A percentile compares a stretch with the other conserved stretches of the same genome.
Evolutionary conservation across 2,329 filamentous ascomycete genomes (phyloP).

Genomic region (Aspergillus phoenicis): DNA sequence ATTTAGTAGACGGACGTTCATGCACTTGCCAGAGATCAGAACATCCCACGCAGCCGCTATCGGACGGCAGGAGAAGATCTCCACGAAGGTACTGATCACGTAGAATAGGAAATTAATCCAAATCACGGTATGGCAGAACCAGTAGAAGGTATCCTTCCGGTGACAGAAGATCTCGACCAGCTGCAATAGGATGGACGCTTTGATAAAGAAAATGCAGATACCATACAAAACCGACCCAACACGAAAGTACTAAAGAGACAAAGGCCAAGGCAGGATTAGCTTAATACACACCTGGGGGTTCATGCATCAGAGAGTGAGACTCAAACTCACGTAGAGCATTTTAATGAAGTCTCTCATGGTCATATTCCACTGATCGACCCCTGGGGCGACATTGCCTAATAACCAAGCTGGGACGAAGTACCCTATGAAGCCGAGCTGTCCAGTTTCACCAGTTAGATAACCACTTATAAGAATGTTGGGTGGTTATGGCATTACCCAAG

Average conservation of each 20-base stretch:
- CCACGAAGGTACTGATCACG: background rate
- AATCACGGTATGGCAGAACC: background rate
- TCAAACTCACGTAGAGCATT: background rate
- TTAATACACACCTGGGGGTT: too few relatives aligned
- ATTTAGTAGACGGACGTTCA: background rate
- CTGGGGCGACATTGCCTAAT: background rate
- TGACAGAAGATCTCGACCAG: slow-evolving; percentile 1
- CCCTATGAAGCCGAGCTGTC: slow-evolving; percentile 7
- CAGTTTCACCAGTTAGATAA: background rate
- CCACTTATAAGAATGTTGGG: too few relatives aligned
- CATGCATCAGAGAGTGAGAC: too few relatives aligned
- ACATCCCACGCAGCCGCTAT: slow-evolving; percentile 1
- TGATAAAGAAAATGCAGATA: background rate
- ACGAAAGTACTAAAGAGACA: background rate
- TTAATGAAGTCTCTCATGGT: background rate
- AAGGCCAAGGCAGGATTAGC: too few relatives aligned
- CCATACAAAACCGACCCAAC: background rate
- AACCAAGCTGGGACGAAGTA: slow-evolving; percentile 3
- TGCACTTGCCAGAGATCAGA: background rate
- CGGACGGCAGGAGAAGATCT: slow-evolving; percentile 10
- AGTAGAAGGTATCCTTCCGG: background rate
- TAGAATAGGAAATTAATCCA: slow-evolving; percentile 2
- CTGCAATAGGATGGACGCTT: background rate
- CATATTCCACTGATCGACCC: slow-evolving; percentile 6
- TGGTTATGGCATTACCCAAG: background rate